phyloP scores from a whole-genome alignment of 352 stramenopile species.

The Phytophthora sp. region DNA sequence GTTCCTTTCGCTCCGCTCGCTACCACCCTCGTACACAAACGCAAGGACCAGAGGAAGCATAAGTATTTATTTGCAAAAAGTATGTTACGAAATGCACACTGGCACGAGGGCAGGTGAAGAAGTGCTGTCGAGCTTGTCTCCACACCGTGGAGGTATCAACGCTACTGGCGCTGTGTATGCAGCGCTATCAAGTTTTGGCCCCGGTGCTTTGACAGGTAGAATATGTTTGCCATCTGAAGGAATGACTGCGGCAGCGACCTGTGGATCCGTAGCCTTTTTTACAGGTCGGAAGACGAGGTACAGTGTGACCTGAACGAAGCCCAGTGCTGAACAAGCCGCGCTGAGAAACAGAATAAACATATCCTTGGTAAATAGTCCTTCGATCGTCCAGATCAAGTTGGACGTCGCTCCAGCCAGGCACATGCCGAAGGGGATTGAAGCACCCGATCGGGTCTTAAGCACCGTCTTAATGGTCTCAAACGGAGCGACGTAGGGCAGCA shows the following conservation, averaged over 20 bases:
- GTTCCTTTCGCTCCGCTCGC: too few relatives aligned
- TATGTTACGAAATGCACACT: slow-evolving; percentile 9
- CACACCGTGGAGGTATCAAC: slow-evolving; percentile 6
- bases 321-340: slow-evolving; percentile 15
- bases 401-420: slow-evolving; percentile 28
- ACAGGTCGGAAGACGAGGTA: slow-evolving; percentile 30
- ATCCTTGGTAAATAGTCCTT: slow-evolving; percentile 26
- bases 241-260: too few relatives aligned
- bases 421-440: slow-evolving; percentile 41
- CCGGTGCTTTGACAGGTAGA: neutral
- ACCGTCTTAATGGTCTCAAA: slow-evolving; percentile 49
- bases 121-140: slow-evolving; percentile 6
- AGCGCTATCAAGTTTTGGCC: neutral
- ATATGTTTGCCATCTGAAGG: slow-evolving; percentile 4
- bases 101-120: slow-evolving; percentile 5
- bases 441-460: slow-evolving; percentile 31
- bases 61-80: too few relatives aligned
- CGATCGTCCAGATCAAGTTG: slow-evolving; percentile 42
- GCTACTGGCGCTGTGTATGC: neutral
- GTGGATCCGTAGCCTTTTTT: too few relatives aligned
- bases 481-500: slow-evolving; percentile 41
- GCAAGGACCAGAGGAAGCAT: too few relatives aligned
- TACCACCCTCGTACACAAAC: too few relatives aligned
- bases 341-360: slow-evolving; percentile 30
- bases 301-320: slow-evolving; percentile 30